Conservation (phyloP, 139 green algal genomes). For the Chlamydomonas incerta region DNA sequence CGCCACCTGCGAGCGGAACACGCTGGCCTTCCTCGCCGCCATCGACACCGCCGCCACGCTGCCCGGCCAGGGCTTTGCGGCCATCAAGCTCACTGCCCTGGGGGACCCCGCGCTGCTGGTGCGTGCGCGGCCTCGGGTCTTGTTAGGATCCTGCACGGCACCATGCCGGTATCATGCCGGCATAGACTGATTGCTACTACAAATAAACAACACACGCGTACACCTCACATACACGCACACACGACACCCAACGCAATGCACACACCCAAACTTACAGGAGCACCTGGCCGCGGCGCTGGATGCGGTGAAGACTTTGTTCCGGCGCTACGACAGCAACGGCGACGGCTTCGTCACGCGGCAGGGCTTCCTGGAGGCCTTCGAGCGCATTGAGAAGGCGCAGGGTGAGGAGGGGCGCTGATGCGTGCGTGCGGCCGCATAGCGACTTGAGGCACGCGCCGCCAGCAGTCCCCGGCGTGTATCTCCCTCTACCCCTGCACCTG, state of each 20-base stretch:
- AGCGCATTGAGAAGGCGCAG: neutral
- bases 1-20: conserved; percentile 4
- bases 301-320: neutral
- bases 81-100: conserved; percentile 90
- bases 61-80: conserved; percentile 82
- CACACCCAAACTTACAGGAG: neutral
- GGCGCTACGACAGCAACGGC: conserved; percentile 4
- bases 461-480: no score
- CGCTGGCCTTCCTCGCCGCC: conserved; percentile 58
- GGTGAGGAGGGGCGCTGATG: neutral
- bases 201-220: no score
- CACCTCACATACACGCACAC: no score
- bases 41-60: conserved; percentile 74
- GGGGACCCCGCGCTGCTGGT: conserved; percentile 78
- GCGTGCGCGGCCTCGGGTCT: no score
- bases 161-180: no score
- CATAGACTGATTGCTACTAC: no score
- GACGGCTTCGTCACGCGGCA: conserved; percentile 6
- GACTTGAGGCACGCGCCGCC: no score
- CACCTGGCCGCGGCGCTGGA: conserved; percentile 2
- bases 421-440: no score
- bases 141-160: no score
- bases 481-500: no score
- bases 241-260: no score
- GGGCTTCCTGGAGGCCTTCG: conserved; percentile 1